Percentiles rank a stretch among this genome's conserved stretches.
These are phyloP conservation scores for Kwoniella heveanensis DNA, from an alignment of 768 basidiomycete species.

Conservation along the genomic window DNA sequence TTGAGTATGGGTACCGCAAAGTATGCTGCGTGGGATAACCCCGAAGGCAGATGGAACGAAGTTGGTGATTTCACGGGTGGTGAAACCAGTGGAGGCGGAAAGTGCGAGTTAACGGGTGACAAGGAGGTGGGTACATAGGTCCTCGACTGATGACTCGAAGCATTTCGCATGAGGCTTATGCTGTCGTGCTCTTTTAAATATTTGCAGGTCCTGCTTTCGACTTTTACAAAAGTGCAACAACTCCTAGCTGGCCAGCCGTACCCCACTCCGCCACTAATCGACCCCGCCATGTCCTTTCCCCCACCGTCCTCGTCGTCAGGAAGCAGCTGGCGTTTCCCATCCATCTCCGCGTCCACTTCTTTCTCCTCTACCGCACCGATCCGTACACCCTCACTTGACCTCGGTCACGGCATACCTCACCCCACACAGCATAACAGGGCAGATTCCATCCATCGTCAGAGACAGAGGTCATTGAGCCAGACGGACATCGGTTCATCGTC, in stretches of 20 bases:
- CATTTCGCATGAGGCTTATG: not conserved
- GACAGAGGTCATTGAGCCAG: conserved; percentile 18
- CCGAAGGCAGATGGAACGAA: conserved; percentile 21
- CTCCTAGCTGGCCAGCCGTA: conserved; percentile 3
- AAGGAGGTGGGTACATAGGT: conserved; percentile 26
- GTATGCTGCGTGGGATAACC: conserved; percentile 31
- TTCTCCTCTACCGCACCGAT: conserved; percentile 1
- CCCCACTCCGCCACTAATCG: not conserved
- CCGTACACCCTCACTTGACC: conserved; percentile 1
- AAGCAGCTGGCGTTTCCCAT: conserved; percentile 1
- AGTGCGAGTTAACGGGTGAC: conserved; percentile 40
- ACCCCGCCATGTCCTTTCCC: not conserved
- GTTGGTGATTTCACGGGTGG: conserved; percentile 43
- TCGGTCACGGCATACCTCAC: not conserved
- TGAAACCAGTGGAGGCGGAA: conserved; percentile 31
- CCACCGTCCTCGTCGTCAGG: not conserved
- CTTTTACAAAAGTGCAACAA: conserved; percentile 28
- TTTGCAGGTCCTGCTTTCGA: conserved; percentile 29
- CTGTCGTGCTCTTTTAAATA: not conserved
- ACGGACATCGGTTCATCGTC: conserved; percentile 11
- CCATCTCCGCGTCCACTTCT: conserved; percentile 8
- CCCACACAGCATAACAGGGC: conserved; percentile 1
- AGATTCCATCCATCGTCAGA: conserved; percentile 2
- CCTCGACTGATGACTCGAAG: not conserved
- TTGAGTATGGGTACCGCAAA: conserved; percentile 13